phyloP scores from a whole-genome alignment of 2,329 filamentous ascomycete genomes.

The Ophiostoma tasmaniense region DNA sequence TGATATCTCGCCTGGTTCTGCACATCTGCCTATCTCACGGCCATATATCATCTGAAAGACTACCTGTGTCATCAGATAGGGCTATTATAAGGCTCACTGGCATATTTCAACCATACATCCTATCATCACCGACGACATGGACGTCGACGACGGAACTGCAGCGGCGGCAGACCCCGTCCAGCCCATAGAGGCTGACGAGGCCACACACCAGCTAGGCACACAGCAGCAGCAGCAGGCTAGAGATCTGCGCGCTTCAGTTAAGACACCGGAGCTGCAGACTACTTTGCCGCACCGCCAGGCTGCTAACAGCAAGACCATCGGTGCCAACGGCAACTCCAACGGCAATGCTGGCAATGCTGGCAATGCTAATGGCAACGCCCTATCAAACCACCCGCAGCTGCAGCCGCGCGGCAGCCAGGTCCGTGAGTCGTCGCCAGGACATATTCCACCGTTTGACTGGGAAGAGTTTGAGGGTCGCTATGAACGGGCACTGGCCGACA shows the following conservation, averaged over 20 bases:
- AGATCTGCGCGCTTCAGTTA: conserved; percentile 21
- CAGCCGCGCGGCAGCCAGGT: conserved; percentile 9
- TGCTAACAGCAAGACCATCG: conserved; percentile 24
- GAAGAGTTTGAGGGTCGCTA: conserved; percentile 64
- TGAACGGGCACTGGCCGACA: conserved; percentile 53
- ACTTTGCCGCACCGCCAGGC: conserved; percentile 4
- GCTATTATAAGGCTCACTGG: neutral
- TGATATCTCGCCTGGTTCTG: neutral
- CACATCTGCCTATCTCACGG: neutral
- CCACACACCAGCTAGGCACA: neutral
- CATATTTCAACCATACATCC: neutral
- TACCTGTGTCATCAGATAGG: neutral
- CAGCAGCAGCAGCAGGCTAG: neutral
- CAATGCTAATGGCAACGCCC: neutral
- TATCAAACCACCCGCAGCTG: conserved; percentile 3
- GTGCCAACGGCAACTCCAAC: neutral
- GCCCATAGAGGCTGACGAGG: neutral
- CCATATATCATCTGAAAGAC: too few species aligned
- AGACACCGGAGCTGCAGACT: conserved; percentile 33
- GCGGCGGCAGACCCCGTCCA: neutral
- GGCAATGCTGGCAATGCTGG: neutral
- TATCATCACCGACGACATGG: conserved; percentile 18
- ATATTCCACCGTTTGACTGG: conserved; percentile 61
- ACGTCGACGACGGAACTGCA: conserved; percentile 16
- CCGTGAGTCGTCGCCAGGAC: conserved; percentile 30